A percentile compares a stretch with the other conserved stretches of the same genome.
phyloP scores from a whole-genome alignment of 371 early-diverging fungal genomes.

The Nematocida major region DNA sequence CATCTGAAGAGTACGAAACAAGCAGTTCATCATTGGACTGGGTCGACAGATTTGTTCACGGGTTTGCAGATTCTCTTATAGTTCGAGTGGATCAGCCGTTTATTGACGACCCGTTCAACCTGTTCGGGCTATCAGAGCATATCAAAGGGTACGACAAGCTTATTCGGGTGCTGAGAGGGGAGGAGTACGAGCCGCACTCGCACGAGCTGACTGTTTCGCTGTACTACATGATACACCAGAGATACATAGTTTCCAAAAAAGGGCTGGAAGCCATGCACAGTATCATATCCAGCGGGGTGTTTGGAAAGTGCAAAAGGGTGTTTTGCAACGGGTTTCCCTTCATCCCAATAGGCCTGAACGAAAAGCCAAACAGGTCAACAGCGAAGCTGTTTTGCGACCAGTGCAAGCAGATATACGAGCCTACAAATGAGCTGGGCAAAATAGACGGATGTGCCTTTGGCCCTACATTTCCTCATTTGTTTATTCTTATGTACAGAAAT shows the following conservation, averaged over 20 bases:
- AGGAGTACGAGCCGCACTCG: neutral
- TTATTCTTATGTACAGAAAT: constrained; percentile 80
- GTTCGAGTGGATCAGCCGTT: constrained; percentile 56
- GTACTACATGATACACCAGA: constrained; percentile 69
- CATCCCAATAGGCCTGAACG: constrained; percentile 76
- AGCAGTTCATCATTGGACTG: constrained; percentile 41
- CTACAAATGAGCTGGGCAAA: constrained; percentile 69
- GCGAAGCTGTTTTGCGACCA: constrained; percentile 66
- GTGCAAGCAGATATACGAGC: constrained; percentile 79
- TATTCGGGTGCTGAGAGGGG: constrained; percentile 70
- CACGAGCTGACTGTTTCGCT: constrained; percentile 63
- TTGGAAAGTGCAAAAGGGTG: constrained; percentile 85
- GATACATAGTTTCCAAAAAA: constrained; percentile 67
- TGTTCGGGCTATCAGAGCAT: constrained; percentile 73
- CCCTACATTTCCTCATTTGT: constrained; percentile 84
- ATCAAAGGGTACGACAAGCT: constrained; percentile 75
- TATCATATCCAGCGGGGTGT: constrained; percentile 72
- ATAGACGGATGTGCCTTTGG: constrained; percentile 93
- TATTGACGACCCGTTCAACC: constrained; percentile 81
- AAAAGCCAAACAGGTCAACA: constrained; percentile 71
- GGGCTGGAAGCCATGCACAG: constrained; percentile 70
- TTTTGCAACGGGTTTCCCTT: constrained; percentile 74
- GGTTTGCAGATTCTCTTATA: constrained; percentile 53
- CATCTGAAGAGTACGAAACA: constrained; percentile 47
- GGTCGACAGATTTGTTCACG: constrained; percentile 56